A percentile compares a stretch with the other conserved stretches of the same genome.
Evolutionary conservation across 768 basidiomycete species (phyloP).

Genomic region (Rhizopogon vulgaris): DNA sequence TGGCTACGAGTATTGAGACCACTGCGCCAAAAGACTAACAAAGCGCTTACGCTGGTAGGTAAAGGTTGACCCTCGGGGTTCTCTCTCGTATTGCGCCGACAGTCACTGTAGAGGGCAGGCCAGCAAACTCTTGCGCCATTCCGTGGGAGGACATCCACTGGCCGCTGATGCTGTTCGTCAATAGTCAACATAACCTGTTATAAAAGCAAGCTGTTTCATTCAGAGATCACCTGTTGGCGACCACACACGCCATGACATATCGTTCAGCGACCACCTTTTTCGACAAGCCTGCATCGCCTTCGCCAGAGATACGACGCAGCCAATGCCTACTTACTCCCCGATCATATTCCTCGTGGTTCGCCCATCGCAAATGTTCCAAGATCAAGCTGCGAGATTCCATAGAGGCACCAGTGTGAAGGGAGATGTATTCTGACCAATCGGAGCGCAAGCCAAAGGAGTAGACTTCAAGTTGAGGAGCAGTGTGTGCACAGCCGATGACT

Average conservation of each 20-base stretch:
- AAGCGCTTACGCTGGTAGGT: conserved; percentile 51
- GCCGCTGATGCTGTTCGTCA: conserved; percentile 53
- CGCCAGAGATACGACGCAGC: conserved; percentile 38
- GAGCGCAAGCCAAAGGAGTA: conserved; percentile 31
- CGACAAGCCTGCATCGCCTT: conserved; percentile 35
- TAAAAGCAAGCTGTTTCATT: not conserved
- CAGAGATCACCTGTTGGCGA: conserved; percentile 56
- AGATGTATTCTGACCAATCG: conserved; percentile 66
- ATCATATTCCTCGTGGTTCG: conserved; percentile 66
- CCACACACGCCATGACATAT: conserved; percentile 65
- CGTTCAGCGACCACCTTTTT: conserved; percentile 50
- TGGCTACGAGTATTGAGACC: conserved; percentile 36
- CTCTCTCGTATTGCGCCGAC: conserved; percentile 8
- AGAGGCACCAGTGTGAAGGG: not conserved
- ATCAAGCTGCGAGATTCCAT: conserved; percentile 5
- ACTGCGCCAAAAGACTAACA: not conserved
- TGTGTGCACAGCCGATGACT: conserved; percentile 44
- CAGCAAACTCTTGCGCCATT: conserved; percentile 69
- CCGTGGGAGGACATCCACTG: conserved; percentile 58
- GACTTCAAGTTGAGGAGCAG: not conserved
- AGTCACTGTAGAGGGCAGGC: conserved; percentile 26
- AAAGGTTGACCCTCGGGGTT: conserved; percentile 42
- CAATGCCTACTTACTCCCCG: conserved; percentile 64
- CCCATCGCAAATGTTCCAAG: conserved; percentile 50
- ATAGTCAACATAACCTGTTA: conserved; percentile 1